Conservation (phyloP, 768 basidiomycete genomes). For the Tricholoma matsutake region DNA sequence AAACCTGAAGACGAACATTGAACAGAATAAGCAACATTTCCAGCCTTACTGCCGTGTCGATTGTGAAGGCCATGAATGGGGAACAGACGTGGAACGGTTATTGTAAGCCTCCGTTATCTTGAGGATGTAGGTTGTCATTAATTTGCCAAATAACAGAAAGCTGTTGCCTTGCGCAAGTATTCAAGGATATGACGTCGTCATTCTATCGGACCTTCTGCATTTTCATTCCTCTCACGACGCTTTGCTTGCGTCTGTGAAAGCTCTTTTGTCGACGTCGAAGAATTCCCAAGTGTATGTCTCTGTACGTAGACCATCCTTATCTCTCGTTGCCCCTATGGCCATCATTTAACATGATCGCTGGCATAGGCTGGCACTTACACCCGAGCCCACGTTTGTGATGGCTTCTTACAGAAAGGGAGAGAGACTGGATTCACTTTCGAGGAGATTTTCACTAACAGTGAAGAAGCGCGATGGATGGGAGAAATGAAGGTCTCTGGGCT, state of each 20-base stretch:
- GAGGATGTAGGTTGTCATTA: background rate
- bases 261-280: constrained; percentile 42
- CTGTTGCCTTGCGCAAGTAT: constrained; percentile 11
- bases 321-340: background rate
- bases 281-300: constrained; percentile 53
- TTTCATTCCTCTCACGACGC: constrained; percentile 59
- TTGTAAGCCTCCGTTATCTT: constrained; percentile 37
- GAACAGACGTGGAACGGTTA: constrained; percentile 41
- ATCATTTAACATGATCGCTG: background rate
- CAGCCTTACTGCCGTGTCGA: constrained; percentile 38
- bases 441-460: constrained; percentile 31
- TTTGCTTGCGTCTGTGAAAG: constrained; percentile 47
- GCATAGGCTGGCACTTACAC: constrained; percentile 60
- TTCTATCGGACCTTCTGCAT: constrained; percentile 73
- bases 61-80: constrained; percentile 64
- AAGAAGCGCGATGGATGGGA: constrained; percentile 46
- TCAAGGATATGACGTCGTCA: constrained; percentile 52
- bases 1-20: constrained; percentile 54
- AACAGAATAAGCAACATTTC: constrained; percentile 41
- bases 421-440: constrained; percentile 44
- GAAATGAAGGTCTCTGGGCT: constrained; percentile 43
- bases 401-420: constrained; percentile 44
- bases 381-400: constrained; percentile 43
- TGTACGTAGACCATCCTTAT: constrained; percentile 24
- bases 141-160: constrained; percentile 12